These are phyloP conservation scores for Citrullus amarus DNA, from an alignment of 306 rosid genomes.

Conservation along the genomic window DNA sequence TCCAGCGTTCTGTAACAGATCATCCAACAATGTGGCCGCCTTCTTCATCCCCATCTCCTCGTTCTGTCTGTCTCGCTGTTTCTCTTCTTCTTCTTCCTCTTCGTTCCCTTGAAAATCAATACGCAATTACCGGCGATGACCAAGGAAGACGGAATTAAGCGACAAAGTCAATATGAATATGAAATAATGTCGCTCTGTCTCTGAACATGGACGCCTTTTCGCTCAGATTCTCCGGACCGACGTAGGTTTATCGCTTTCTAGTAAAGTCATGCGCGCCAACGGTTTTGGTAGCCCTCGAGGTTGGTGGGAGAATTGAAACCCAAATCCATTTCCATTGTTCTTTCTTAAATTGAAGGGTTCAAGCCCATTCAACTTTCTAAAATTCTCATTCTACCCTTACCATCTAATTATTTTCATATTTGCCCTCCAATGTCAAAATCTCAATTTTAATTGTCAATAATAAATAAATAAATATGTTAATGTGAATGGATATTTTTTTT, in stretches of 20 bases:
- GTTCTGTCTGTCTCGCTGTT: background rate
- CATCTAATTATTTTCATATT: no score
- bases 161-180: background rate
- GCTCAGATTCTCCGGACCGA: background rate
- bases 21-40: slow-evolving; percentile 40
- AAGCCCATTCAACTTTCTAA: background rate
- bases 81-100: background rate
- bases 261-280: background rate
- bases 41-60: slow-evolving; percentile 22
- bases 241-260: background rate
- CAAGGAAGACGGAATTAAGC: background rate
- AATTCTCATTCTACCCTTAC: background rate
- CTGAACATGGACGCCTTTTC: background rate
- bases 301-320: background rate
- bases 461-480: no score
- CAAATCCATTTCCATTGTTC: background rate
- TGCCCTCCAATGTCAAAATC: no score
- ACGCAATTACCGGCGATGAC: background rate
- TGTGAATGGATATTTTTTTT: no score
- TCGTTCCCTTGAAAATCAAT: background rate
- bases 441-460: no score
- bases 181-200: background rate
- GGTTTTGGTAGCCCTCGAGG: background rate
- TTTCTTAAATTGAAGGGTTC: background rate
- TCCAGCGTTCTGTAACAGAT: slow-evolving; percentile 45